phyloP scores from a whole-genome alignment of 306 rosid species.

The Astragalus membranaceus region DNA sequence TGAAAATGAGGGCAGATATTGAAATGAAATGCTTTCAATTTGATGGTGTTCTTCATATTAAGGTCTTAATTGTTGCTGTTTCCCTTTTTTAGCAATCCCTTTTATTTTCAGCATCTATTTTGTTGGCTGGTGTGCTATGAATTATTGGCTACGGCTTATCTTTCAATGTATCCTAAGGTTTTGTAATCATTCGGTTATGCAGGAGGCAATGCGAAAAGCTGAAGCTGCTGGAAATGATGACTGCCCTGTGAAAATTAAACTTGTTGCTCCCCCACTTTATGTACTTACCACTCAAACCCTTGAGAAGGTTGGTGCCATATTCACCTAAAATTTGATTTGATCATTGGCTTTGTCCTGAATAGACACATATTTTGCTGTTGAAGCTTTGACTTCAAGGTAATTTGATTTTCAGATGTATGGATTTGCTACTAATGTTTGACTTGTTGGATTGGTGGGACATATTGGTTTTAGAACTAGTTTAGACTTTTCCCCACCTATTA shows the following conservation, averaged over 20 bases:
- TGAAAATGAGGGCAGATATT: slow-evolving; percentile 72
- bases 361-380: neutral
- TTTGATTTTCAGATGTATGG: neutral
- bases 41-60: slow-evolving; percentile 95
- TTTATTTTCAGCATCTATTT: neutral
- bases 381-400: neutral
- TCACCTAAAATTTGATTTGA: neutral
- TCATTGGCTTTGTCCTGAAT: slow-evolving; percentile 5
- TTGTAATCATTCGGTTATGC: slow-evolving; percentile 10
- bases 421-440: neutral
- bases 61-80: slow-evolving; percentile 33
- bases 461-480: neutral
- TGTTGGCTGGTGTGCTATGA: neutral
- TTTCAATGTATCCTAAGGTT: neutral
- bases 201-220: slow-evolving; percentile 95
- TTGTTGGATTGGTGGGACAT: neutral
- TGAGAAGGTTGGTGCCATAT: slow-evolving; percentile 66
- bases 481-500: neutral
- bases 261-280: slow-evolving; percentile 96
- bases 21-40: slow-evolving; percentile 97
- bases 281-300: slow-evolving; percentile 97
- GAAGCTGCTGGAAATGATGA: slow-evolving; percentile 90
- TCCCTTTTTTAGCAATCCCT: neutral
- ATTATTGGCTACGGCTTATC: neutral
- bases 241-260: slow-evolving; percentile 95